Conservation (phyloP, 1,284 basidiomycete genomes). For the Cutaneotrichosporon arboriforme region DNA sequence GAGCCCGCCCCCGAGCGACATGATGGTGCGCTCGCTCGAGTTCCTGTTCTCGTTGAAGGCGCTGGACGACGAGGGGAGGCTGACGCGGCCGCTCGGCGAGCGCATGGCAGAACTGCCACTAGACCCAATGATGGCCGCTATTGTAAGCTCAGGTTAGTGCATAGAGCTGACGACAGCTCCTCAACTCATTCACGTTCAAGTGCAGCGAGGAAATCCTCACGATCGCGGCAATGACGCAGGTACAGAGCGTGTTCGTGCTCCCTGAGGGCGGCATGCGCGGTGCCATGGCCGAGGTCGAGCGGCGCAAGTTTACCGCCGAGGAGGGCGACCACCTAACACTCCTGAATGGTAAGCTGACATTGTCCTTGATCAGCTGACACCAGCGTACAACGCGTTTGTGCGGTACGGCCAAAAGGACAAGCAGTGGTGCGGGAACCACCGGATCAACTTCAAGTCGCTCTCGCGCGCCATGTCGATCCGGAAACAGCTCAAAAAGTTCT, state of each 20-base stretch:
- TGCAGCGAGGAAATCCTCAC: slow-evolving; percentile 92
- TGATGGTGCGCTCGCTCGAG: slow-evolving; percentile 76
- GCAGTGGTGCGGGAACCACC: slow-evolving; percentile 87
- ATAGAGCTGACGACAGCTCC: slow-evolving; percentile 56
- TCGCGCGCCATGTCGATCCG: slow-evolving; percentile 88
- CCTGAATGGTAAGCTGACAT: slow-evolving; percentile 63
- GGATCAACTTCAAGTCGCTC: slow-evolving; percentile 85
- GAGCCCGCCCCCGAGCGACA: slow-evolving; percentile 77
- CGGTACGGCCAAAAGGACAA: slow-evolving; percentile 70
- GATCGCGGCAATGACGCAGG: slow-evolving; percentile 89
- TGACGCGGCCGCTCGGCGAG: slow-evolving; percentile 52
- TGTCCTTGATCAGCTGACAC: slow-evolving; percentile 4
- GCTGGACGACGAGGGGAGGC: slow-evolving; percentile 51
- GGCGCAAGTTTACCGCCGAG: slow-evolving; percentile 91
- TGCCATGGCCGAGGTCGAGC: slow-evolving; percentile 78
- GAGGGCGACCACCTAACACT: slow-evolving; percentile 94
- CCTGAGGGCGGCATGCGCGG: slow-evolving; percentile 71
- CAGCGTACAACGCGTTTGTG: slow-evolving; percentile 87
- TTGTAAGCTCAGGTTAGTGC: slow-evolving; percentile 43
- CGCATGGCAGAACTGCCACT: slow-evolving; percentile 56
- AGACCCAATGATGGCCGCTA: slow-evolving; percentile 56
- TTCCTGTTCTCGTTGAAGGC: slow-evolving; percentile 51
- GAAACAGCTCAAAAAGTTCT: slow-evolving; percentile 84
- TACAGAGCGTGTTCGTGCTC: slow-evolving; percentile 82
- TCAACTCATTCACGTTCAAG: slow-evolving; percentile 70